Conservation (phyloP, 208 protist species). For the Balamuthia mandrillaris region DNA sequence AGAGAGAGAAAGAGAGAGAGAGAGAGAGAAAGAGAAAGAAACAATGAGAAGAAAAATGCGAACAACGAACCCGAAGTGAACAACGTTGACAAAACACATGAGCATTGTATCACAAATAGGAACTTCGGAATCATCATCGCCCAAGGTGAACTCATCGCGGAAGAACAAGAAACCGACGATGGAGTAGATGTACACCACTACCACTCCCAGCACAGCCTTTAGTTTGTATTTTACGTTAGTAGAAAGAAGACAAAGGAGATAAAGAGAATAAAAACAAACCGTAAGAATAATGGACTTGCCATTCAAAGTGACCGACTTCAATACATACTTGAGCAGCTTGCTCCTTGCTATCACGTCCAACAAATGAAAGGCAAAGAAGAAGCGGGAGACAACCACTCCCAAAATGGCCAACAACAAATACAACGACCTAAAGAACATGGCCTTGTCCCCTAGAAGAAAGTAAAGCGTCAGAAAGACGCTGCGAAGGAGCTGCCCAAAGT, state of each 20-base stretch:
- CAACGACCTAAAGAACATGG: no score
- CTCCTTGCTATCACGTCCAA: conserved; percentile 39
- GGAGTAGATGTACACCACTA: conserved; percentile 40
- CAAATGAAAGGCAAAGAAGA: conserved; percentile 44
- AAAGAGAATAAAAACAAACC: not conserved
- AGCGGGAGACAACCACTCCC: conserved; percentile 10
- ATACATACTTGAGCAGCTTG: conserved; percentile 39
- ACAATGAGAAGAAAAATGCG: not conserved
- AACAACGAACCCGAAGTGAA: conserved; percentile 13
- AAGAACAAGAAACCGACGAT: conserved; percentile 36
- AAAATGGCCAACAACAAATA: conserved; percentile 24
- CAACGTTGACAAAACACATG: conserved; percentile 34
- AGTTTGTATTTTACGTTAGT: not conserved
- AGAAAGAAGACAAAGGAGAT: not conserved
- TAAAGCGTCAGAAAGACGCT: no score
- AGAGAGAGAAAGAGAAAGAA: not conserved
- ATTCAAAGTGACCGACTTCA: conserved; percentile 42
- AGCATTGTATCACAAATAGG: conserved; percentile 24
- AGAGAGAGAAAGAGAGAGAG: not conserved
- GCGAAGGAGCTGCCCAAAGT: no score
- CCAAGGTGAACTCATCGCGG: not conserved
- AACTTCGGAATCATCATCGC: no score
- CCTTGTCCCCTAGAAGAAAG: no score
- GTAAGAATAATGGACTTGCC: conserved; percentile 42
- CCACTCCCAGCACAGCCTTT: not conserved